phyloP scores from a whole-genome alignment of 768 basidiomycete genomes.

The Psilocybe cyanescens region DNA sequence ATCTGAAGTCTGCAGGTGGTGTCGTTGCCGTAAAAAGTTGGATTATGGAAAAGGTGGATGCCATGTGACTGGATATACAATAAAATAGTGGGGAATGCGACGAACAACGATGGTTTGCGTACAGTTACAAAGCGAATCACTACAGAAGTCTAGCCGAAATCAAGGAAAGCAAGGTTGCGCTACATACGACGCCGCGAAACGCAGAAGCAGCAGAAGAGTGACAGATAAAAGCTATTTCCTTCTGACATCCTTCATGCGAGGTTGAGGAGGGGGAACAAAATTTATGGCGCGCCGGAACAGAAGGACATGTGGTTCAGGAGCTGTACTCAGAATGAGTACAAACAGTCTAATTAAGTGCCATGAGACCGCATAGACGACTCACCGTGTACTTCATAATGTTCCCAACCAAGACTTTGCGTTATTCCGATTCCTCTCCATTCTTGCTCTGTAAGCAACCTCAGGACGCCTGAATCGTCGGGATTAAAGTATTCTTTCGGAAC shows the following conservation, averaged over 20 bases:
- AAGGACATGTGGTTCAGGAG: slow-evolving; percentile 92
- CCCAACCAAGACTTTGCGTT: slow-evolving; percentile 95
- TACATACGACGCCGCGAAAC: slow-evolving; percentile 5
- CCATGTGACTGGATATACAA: slow-evolving; percentile 24
- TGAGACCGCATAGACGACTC: slow-evolving; percentile 19
- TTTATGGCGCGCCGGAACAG: slow-evolving; percentile 87
- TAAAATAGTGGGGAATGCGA: slow-evolving; percentile 15
- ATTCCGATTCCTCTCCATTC: slow-evolving; percentile 99
- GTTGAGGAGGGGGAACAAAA: slow-evolving; percentile 54
- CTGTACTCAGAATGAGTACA: slow-evolving; percentile 39
- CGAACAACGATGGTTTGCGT: slow-evolving; percentile 19
- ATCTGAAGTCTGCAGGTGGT: not conserved
- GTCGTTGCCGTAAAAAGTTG: not conserved
- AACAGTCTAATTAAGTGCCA: not conserved
- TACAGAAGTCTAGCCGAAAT: slow-evolving; percentile 14
- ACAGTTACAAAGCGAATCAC: slow-evolving; percentile 21
- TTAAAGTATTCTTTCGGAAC: slow-evolving; percentile 87
- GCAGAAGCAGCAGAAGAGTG: not conserved
- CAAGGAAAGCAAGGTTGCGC: slow-evolving; percentile 15
- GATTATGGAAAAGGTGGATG: slow-evolving; percentile 4
- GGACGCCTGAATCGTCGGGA: slow-evolving; percentile 71
- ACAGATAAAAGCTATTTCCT: slow-evolving; percentile 39
- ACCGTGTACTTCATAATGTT: slow-evolving; percentile 98
- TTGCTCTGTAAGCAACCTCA: slow-evolving; percentile 81
- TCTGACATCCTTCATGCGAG: slow-evolving; percentile 38